phyloP scores from a whole-genome alignment of 164 flowering plant species.

The Nymphaea thermarum region DNA sequence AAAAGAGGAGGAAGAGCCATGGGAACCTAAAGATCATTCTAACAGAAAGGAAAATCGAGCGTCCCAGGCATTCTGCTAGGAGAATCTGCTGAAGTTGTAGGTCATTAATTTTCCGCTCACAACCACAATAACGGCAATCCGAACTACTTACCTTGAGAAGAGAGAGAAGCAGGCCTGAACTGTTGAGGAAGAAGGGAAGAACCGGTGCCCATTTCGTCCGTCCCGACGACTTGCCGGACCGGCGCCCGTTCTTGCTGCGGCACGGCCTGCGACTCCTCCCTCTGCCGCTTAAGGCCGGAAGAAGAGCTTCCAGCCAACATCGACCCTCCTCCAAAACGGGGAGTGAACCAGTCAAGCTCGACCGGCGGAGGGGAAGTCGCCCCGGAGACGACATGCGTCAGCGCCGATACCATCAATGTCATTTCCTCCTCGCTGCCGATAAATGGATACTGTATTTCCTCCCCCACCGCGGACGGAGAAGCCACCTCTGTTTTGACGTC shows the following conservation, averaged over 20 bases:
- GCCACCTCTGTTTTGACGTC: slow-evolving; percentile 3
- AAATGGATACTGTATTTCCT: background rate
- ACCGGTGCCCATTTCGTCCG: background rate
- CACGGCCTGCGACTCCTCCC: background rate
- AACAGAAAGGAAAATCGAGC: background rate
- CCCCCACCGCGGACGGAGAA: background rate
- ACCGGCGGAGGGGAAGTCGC: slow-evolving; percentile 4
- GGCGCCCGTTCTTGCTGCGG: background rate
- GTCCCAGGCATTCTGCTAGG: background rate
- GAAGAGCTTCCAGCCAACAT: background rate
- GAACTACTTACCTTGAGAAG: background rate
- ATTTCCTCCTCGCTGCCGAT: slow-evolving; percentile 30
- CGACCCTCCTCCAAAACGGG: background rate
- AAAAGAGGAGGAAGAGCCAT: too few relatives aligned
- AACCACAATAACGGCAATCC: too few relatives aligned
- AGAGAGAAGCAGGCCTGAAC: background rate
- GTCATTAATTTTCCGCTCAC: too few relatives aligned
- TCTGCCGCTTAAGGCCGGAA: background rate
- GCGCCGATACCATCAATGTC: slow-evolving; percentile 44
- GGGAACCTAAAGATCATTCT: too few relatives aligned
- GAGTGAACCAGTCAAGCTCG: background rate
- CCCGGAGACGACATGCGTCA: slow-evolving; percentile 40
- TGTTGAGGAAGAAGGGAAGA: background rate
- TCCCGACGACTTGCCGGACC: background rate
- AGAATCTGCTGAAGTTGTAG: too few relatives aligned